Conservation (phyloP, 495 filamentous ascomycete genomes). For the Lophiotrema nucula region DNA sequence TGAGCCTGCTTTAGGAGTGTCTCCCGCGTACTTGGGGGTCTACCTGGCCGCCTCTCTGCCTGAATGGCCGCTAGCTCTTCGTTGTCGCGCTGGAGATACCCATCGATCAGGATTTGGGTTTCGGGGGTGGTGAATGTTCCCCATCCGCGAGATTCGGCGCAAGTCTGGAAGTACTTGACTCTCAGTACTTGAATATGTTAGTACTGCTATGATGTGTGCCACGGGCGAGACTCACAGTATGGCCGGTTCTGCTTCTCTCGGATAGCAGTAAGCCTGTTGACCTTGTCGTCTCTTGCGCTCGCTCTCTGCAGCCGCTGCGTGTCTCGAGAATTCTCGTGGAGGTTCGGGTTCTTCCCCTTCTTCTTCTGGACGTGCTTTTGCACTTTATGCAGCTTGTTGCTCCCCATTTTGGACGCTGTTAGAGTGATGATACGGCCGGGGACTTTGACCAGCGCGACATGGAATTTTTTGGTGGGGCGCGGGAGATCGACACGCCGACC, state of each 20-base stretch:
- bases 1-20: slow-evolving; percentile 72
- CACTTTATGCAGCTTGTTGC: slow-evolving; percentile 68
- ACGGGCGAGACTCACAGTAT: slow-evolving; percentile 52
- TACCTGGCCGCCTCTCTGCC: slow-evolving; percentile 73
- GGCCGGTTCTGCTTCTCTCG: slow-evolving; percentile 66
- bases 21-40: slow-evolving; percentile 74
- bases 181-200: slow-evolving; percentile 58
- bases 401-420: slow-evolving; percentile 57
- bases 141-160: slow-evolving; percentile 50
- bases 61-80: slow-evolving; percentile 72
- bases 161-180: slow-evolving; percentile 68
- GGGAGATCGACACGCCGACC: neutral
- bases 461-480: neutral
- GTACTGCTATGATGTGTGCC: neutral
- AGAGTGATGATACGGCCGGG: neutral
- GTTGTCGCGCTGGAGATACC: slow-evolving; percentile 72
- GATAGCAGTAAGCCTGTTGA: slow-evolving; percentile 61
- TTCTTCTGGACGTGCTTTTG: slow-evolving; percentile 82
- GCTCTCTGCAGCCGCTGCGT: slow-evolving; percentile 72
- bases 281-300: slow-evolving; percentile 69
- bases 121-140: slow-evolving; percentile 54
- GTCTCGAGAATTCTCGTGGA: slow-evolving; percentile 84
- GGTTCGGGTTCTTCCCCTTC: slow-evolving; percentile 62
- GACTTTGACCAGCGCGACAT: slow-evolving; percentile 29
- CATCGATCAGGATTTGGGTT: slow-evolving; percentile 61